phyloP scores from a whole-genome alignment of 2,329 filamentous ascomycete genomes.

The Colletotrichum acutatum region DNA sequence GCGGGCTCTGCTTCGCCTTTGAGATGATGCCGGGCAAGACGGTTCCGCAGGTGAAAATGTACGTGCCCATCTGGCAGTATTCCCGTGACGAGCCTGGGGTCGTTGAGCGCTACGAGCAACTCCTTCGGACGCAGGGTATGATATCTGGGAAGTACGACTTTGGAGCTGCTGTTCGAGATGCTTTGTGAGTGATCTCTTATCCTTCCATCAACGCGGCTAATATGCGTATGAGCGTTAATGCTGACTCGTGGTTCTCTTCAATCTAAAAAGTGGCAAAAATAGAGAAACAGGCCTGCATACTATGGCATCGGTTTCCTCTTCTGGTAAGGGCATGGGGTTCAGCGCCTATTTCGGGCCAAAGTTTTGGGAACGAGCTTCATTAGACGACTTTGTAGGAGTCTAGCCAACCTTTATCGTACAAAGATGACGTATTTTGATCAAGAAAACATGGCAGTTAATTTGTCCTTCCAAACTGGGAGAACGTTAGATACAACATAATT shows the following conservation, averaged over 20 bases:
- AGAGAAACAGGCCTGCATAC: slow-evolving; percentile 8
- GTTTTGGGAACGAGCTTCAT: slow-evolving; percentile 11
- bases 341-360: slow-evolving; percentile 22
- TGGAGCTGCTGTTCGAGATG: neutral
- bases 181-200: slow-evolving; percentile 20
- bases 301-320: slow-evolving; percentile 16
- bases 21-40: slow-evolving; percentile 34
- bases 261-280: neutral
- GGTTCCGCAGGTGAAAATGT: slow-evolving; percentile 37
- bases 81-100: slow-evolving; percentile 4
- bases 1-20: slow-evolving; percentile 32
- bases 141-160: slow-evolving; percentile 3
- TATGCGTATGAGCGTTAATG: neutral
- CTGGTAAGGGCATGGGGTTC: slow-evolving; percentile 2
- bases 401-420: neutral
- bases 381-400: neutral
- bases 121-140: slow-evolving; percentile 8
- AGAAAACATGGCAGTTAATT: too few species aligned
- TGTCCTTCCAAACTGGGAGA: neutral
- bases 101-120: slow-evolving; percentile 6
- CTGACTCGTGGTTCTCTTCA: neutral
- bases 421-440: neutral
- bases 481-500: too few species aligned
- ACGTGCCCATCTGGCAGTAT: slow-evolving; percentile 39
- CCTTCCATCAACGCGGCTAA: too few species aligned